A percentile compares a stretch with the other conserved stretches of the same genome.
Evolutionary conservation across 1,139 yeast species (phyloP).

Genomic region (Diutina mesorugosa): DNA sequence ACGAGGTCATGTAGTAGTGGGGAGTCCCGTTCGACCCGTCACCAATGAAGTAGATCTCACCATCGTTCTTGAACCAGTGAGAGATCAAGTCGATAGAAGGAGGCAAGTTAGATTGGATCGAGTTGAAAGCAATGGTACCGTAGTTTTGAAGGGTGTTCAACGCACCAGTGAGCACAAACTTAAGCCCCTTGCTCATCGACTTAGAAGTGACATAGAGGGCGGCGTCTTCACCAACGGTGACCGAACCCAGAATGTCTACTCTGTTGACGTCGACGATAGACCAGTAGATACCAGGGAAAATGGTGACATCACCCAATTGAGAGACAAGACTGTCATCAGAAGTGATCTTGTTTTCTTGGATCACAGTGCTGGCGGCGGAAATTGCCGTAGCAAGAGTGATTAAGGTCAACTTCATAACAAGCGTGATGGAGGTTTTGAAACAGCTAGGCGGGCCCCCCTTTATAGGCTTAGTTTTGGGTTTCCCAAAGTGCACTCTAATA

Average conservation of each 20-base stretch:
- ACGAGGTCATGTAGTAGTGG: slow-evolving; percentile 1
- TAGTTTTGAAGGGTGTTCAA: not conserved
- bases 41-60: not conserved
- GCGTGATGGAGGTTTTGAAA: not conserved
- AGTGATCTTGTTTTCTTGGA: not conserved
- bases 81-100: slow-evolving; percentile 1
- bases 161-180: not conserved
- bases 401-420: not conserved
- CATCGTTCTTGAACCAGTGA: not conserved
- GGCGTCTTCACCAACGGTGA: not conserved
- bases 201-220: not conserved
- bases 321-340: not conserved
- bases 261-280: not conserved
- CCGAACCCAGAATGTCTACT: not conserved
- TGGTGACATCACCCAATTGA: not conserved
- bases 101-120: not conserved
- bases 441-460: not conserved
- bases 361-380: not conserved
- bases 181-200: not conserved
- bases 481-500: not conserved
- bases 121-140: not conserved
- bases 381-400: not conserved
- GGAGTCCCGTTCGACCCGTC: not conserved
- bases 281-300: not conserved
- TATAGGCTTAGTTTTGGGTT: not conserved